Evolutionary conservation across 345 rosid species (phyloP).

Genomic region (Citrus maxima): DNA sequence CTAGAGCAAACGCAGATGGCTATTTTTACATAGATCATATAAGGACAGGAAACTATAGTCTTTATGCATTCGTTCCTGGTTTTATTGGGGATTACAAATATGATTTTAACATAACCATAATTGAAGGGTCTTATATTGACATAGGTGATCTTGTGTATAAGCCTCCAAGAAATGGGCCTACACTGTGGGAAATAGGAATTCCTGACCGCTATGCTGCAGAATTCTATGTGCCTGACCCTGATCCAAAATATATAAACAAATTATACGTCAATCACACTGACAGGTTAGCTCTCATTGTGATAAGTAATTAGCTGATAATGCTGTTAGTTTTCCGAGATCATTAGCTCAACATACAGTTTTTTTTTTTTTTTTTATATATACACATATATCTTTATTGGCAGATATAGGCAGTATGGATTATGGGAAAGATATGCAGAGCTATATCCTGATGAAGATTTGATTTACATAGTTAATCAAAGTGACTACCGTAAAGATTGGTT

Average conservation of each 20-base stretch:
- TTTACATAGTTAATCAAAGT: constrained; percentile 54
- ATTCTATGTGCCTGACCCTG: constrained; percentile 80
- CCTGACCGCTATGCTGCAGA: constrained; percentile 86
- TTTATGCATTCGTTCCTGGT: constrained; percentile 73
- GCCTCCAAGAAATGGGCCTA: constrained; percentile 83
- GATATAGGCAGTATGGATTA: constrained; percentile 86
- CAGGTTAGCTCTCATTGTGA: constrained; percentile 28
- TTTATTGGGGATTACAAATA: constrained; percentile 78
- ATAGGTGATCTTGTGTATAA: constrained; percentile 62
- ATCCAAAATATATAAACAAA: constrained; percentile 54
- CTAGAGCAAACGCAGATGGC: constrained; percentile 55
- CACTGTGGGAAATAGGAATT: constrained; percentile 91
- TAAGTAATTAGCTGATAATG: background rate
- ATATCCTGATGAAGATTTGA: constrained; percentile 67
- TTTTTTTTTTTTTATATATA: background rate
- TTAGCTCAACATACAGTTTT: background rate
- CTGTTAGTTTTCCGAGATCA: background rate
- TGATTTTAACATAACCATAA: constrained; percentile 33
- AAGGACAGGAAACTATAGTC: constrained; percentile 58
- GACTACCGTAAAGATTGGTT: constrained; percentile 77
- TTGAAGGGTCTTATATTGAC: constrained; percentile 42
- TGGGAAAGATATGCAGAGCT: constrained; percentile 90
- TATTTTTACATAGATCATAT: constrained; percentile 45
- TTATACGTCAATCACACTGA: constrained; percentile 60
- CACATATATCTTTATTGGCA: constrained; percentile 14